phyloP scores from a whole-genome alignment of 192 early-diverging fungal genomes.

The Coemansia sp. region DNA sequence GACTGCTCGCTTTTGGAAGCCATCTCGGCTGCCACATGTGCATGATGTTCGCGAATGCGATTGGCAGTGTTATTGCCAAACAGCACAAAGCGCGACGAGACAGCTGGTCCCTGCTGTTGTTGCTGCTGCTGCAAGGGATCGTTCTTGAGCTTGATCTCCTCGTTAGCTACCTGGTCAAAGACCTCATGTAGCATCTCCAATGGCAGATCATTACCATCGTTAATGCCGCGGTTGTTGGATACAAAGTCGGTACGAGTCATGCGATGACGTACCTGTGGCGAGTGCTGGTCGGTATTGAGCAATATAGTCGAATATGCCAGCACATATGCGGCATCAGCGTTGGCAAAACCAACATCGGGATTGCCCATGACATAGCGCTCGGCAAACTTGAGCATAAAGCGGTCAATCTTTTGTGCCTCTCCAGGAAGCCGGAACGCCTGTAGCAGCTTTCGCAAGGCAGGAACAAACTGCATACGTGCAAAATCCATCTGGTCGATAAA shows the following conservation, averaged over 20 bases:
- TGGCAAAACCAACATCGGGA: slow-evolving; percentile 71
- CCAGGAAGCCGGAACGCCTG: slow-evolving; percentile 90
- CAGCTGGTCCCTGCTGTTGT: slow-evolving; percentile 34
- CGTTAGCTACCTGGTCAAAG: slow-evolving; percentile 74
- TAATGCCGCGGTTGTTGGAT: slow-evolving; percentile 90
- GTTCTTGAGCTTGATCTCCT: slow-evolving; percentile 95
- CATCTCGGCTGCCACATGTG: slow-evolving; percentile 64
- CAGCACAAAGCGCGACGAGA: slow-evolving; percentile 40
- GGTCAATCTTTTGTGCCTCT: slow-evolving; percentile 94
- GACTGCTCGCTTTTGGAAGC: slow-evolving; percentile 69
- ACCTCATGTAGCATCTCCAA: slow-evolving; percentile 67
- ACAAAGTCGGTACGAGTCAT: slow-evolving; percentile 88
- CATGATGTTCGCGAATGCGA: slow-evolving; percentile 57
- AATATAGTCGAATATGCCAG: slow-evolving; percentile 90
- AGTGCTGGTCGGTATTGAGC: slow-evolving; percentile 93
- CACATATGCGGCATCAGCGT: slow-evolving; percentile 91
- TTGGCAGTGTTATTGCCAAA: slow-evolving; percentile 45
- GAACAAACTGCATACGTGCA: slow-evolving; percentile 64
- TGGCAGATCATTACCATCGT: slow-evolving; percentile 79
- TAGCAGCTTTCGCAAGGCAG: slow-evolving; percentile 78
- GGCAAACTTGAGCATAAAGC: slow-evolving; percentile 97
- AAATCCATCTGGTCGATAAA: slow-evolving; percentile 93
- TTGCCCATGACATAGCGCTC: slow-evolving; percentile 87
- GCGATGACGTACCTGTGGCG: slow-evolving; percentile 76
- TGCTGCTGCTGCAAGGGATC: slow-evolving; percentile 56